phyloP scores from a whole-genome alignment of 2,329 filamentous ascomycete species.

The Zasmidium citrigriseum region DNA sequence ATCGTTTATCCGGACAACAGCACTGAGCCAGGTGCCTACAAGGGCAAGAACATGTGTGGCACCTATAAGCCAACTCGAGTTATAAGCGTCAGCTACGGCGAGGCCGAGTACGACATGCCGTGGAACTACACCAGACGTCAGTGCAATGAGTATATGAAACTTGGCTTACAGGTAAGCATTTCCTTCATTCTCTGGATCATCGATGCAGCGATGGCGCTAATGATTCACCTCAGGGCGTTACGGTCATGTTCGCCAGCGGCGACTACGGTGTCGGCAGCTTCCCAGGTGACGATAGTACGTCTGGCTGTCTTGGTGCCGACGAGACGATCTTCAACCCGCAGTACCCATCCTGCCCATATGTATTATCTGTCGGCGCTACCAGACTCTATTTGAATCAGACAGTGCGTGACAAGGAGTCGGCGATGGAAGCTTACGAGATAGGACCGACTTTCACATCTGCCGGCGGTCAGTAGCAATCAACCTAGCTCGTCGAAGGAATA shows the following conservation, averaged over 20 bases:
- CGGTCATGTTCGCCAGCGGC: slow-evolving; percentile 37
- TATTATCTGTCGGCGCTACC: slow-evolving; percentile 46
- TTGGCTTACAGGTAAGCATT: slow-evolving; percentile 40
- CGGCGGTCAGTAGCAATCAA: slow-evolving; percentile 8
- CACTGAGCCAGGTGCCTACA: slow-evolving; percentile 48
- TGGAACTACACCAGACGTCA: slow-evolving; percentile 51
- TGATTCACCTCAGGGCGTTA: slow-evolving; percentile 25
- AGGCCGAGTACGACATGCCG: slow-evolving; percentile 53
- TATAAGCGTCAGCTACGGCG: slow-evolving; percentile 59
- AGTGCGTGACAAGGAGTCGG: slow-evolving; percentile 21
- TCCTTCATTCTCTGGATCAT: neutral
- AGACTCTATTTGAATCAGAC: slow-evolving; percentile 38
- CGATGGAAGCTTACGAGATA: slow-evolving; percentile 11
- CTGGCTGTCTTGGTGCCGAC: slow-evolving; percentile 29
- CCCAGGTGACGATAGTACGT: slow-evolving; percentile 24
- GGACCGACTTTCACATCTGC: slow-evolving; percentile 9
- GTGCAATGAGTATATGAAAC: slow-evolving; percentile 44
- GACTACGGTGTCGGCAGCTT: slow-evolving; percentile 41
- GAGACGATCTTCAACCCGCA: slow-evolving; percentile 24
- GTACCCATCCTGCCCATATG: slow-evolving; percentile 30
- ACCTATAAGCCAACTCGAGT: slow-evolving; percentile 55
- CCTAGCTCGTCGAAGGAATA: neutral
- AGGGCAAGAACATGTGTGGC: slow-evolving; percentile 47
- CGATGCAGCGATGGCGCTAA: neutral
- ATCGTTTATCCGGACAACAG: slow-evolving; percentile 50